A percentile compares a stretch with the other conserved stretches of the same genome.
Conservation (phyloP, 2,329 filamentous ascomycete species). For the Plenodomus tracheiphilus region DNA sequence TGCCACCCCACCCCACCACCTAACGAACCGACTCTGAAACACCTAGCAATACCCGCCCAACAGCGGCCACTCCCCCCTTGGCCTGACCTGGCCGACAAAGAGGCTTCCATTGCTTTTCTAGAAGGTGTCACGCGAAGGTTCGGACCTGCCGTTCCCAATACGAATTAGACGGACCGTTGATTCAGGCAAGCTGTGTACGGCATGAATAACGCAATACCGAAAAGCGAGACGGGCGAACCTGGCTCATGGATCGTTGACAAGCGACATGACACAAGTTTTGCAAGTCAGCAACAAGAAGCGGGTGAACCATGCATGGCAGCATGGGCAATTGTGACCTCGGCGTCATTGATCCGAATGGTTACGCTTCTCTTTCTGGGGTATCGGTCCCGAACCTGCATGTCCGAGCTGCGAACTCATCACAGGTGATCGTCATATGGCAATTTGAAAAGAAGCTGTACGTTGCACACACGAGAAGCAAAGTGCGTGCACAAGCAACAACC, state of each 20-base stretch:
- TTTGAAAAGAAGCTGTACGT: not conserved
- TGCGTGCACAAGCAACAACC: not conserved
- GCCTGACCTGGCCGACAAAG: slow-evolving; percentile 2
- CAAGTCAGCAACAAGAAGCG: not conserved
- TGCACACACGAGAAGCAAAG: too few relatives aligned
- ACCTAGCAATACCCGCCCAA: too few relatives aligned
- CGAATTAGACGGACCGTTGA: slow-evolving; percentile 5
- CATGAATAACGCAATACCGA: slow-evolving; percentile 17
- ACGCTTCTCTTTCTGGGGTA: slow-evolving; percentile 12
- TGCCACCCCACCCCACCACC: not conserved
- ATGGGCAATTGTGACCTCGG: slow-evolving; percentile 1
- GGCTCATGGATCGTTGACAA: slow-evolving; percentile 11
- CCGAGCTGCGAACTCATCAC: slow-evolving; percentile 34
- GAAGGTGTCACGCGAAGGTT: slow-evolving; percentile 17
- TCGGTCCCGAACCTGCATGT: slow-evolving; percentile 13
- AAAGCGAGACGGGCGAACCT: slow-evolving; percentile 10
- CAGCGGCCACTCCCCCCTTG: slow-evolving; percentile 6
- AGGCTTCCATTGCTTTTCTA: slow-evolving; percentile 16
- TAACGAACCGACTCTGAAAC: slow-evolving; percentile 19
- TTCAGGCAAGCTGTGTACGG: slow-evolving; percentile 21
- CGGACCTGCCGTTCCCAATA: not conserved
- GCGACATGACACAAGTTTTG: slow-evolving; percentile 21
- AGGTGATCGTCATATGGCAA: slow-evolving; percentile 2
- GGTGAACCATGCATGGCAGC: not conserved
- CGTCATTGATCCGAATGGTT: slow-evolving; percentile 9